Evolutionary conservation across 768 basidiomycete genomes (phyloP), one percentile per base, ranked within the genome.

Genomic region (Hemileccinum impolitum): DNA sequence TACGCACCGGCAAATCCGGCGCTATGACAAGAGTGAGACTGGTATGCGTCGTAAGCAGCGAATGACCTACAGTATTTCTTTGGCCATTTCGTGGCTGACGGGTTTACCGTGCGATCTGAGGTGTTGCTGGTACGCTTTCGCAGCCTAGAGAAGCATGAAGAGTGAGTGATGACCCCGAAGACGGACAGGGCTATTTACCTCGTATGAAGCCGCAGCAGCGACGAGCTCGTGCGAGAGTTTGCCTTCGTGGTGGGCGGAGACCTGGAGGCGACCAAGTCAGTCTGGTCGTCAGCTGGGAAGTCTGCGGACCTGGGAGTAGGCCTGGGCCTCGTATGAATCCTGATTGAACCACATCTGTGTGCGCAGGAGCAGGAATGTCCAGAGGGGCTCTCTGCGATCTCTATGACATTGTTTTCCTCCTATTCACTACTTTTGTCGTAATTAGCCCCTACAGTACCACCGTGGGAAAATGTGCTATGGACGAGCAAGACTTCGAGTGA

Each of bases 61-160:
- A 19, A 42, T 13, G 19, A 4, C 65, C 17, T 57, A 67, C 65
- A 66, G 41, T 23, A 66, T 32, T 23, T 62, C 54, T 1, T 60
- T 11, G 17, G 62, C 62, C 43, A 48, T 59, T 11, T 50, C 38
- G 11, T 66, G 65, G 10, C 43, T 65, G 28, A 47, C 53, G 5
- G 65, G 65, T 26, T 57, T 52, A 6, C 67, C 60, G 1, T 56
- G 36, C 15, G 10, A 12, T 9, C 3, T 31, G 45, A 60, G 39
- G 31, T 67, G 63, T 3, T 61, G 4, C 45, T 62, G 51, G 52
- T 69, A 67, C 1, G 56, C 56, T 35, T 69, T 69, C 5, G 65
- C 65, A 18, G 60, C 65, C 65, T 68, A 23, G 14, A 21, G n/a
- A 25, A 26, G 28, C 18, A 19, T 11, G 26, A 39, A 0, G 13